Percentiles rank a stretch among this genome's conserved stretches.
phyloP scores from a whole-genome alignment of 73 alveolate species.

The Tetrahymena borealis region DNA sequence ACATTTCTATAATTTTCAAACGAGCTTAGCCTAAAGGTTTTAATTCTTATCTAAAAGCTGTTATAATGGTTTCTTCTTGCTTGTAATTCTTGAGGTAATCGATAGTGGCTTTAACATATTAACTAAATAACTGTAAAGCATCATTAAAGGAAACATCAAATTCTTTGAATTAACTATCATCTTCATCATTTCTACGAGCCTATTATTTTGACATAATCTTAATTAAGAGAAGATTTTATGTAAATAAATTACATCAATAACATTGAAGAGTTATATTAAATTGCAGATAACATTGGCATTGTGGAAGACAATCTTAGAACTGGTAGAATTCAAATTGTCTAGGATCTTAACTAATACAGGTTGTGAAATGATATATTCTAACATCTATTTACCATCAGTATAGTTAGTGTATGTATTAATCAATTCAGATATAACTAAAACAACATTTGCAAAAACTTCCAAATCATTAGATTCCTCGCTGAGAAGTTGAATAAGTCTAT shows the following conservation, averaged over 20 bases:
- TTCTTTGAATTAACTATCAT: neutral
- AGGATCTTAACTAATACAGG: neutral
- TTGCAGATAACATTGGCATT: neutral
- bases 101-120: neutral
- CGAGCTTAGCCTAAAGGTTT: neutral
- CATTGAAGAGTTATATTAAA: neutral
- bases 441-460: neutral
- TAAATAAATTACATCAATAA: neutral
- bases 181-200: neutral
- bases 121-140: neutral
- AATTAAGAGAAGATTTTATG: neutral
- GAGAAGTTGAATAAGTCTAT: neutral
- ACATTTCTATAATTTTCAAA: neutral
- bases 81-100: neutral
- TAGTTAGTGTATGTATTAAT: neutral
- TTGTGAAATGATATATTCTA: neutral
- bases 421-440: neutral
- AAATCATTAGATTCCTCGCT: neutral
- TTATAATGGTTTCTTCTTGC: neutral
- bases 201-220: neutral
- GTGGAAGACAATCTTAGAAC: neutral
- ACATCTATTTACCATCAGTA: neutral
- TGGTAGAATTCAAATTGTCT: neutral
- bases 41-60: neutral
- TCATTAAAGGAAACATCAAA: neutral